A percentile compares a stretch with the other conserved stretches of the same genome.
These are phyloP conservation scores for Acacia concinna DNA, from an alignment of 331 rosid genomes.

Conservation along the genomic window DNA sequence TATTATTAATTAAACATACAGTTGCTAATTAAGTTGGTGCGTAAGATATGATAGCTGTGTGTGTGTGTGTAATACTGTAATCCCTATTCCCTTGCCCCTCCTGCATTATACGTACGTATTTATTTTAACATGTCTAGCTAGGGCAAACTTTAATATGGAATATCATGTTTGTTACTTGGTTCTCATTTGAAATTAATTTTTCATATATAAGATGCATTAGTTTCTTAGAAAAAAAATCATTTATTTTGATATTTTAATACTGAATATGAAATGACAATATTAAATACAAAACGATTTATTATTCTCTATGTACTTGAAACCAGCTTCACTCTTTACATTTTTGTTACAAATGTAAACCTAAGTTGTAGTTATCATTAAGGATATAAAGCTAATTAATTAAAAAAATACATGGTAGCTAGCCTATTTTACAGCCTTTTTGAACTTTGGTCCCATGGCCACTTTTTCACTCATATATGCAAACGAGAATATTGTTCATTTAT, in stretches of 20 bases:
- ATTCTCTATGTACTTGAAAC: not conserved
- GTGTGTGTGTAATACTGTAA: too few species aligned
- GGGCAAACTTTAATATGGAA: too few species aligned
- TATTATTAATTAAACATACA: not conserved
- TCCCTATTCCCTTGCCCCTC: not conserved
- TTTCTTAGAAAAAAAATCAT: too few species aligned
- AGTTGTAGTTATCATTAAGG: not conserved
- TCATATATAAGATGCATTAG: not conserved
- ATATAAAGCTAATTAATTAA: not conserved
- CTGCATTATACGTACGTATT: not conserved
- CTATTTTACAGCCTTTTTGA: not conserved
- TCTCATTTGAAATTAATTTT: not conserved
- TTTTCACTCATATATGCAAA: not conserved
- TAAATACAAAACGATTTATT: not conserved
- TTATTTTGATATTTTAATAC: too few species aligned
- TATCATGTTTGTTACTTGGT: too few species aligned
- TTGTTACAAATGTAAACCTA: not conserved
- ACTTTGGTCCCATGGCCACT: not conserved
- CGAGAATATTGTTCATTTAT: not conserved
- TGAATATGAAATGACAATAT: not conserved
- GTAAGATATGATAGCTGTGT: not conserved
- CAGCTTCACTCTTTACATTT: not conserved
- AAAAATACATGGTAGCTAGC: not conserved
- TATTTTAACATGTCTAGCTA: not conserved
- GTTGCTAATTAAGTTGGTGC: not conserved